Base-by-base conservation (phyloP, 2,329 filamentous ascomycete species). In the Aspergillus amoenus region DNA sequence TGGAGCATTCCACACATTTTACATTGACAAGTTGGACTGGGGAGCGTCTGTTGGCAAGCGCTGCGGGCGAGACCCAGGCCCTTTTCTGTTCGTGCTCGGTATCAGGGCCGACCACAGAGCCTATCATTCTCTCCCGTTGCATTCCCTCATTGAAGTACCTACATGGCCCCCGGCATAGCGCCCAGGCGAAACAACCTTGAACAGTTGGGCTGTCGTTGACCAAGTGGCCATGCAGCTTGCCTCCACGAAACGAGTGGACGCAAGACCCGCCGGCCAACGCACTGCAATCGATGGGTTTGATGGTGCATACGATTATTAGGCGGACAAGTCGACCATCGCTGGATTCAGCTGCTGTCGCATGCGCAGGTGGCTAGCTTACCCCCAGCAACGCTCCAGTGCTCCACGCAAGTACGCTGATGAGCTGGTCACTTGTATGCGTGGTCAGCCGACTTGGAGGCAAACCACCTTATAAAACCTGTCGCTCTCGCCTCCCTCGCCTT, bases 171-270 rank as follows among this genome's bases (percentile, higher is more conserved):
- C 49, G 52, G 55, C 58, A 55, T 57, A 47, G 58, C 34, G 54
- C 56, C 58, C 52, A 54, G 27, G 55, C 49, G 45, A 50, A 55
- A 30, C 27, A 30, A 30, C 27, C 27, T 30, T 30, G 43, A 52
- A 51, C 49, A 61, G 57, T 55, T 47, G 54, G 60, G 48, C 40
- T 34, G 56, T 55, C 32, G 42, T 53, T 49, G 63, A 62, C 61
- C 64, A 65, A 64, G 62, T 66, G 64, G 63, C 62, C 63, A 58
- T 66, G 64, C 64, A 66, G 64, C 47, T 53, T 55, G 53, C 58
- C 56, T 61, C 44, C 52, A 55, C 57, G 63, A 62, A 62, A 62
- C 63, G 63, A 65, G 61, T 64, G 63, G 63, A 57, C 50, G 46
- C 56, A 46, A 60, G 65, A 62, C 62, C 59, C 62, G 63, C 63